phyloP scores from a whole-genome alignment of 2,329 filamentous ascomycete species.

The Setomelanomma holmii region DNA sequence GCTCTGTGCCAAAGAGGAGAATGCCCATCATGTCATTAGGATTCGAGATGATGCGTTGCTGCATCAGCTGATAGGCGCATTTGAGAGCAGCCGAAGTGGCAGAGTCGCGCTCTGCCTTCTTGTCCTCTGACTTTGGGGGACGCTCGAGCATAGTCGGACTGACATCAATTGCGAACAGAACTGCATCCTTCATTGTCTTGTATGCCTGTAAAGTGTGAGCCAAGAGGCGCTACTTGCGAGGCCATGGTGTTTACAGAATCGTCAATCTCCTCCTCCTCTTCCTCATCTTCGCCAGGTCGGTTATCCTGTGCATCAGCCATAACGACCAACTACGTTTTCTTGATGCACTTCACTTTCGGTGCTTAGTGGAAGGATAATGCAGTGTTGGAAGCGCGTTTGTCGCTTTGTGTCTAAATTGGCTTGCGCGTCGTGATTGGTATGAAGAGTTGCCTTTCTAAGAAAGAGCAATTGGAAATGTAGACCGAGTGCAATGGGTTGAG shows the following conservation, averaged over 20 bases:
- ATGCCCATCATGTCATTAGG: slow-evolving; percentile 98
- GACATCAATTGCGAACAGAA: slow-evolving; percentile 94
- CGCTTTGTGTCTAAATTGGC: too few species aligned
- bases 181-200: slow-evolving; percentile 93
- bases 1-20: slow-evolving; percentile 86
- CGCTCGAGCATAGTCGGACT: slow-evolving; percentile 82
- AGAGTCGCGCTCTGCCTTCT: slow-evolving; percentile 79
- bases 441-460: too few species aligned
- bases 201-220: slow-evolving; percentile 65
- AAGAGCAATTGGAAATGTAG: too few species aligned
- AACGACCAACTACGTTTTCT: too few species aligned
- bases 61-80: slow-evolving; percentile 94
- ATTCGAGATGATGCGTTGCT: slow-evolving; percentile 96
- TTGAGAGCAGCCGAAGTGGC: slow-evolving; percentile 85
- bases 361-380: too few species aligned
- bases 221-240: neutral
- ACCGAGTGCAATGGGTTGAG: too few species aligned
- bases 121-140: slow-evolving; percentile 67
- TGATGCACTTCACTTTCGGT: too few species aligned
- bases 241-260: slow-evolving; percentile 62
- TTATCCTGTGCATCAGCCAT: slow-evolving; percentile 45
- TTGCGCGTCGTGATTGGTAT: too few species aligned
- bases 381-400: too few species aligned
- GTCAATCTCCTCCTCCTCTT: slow-evolving; percentile 74
- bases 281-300: slow-evolving; percentile 59